phyloP scores from a whole-genome alignment of 2,329 filamentous ascomycete species.

The Arthrinium puccinioides region DNA sequence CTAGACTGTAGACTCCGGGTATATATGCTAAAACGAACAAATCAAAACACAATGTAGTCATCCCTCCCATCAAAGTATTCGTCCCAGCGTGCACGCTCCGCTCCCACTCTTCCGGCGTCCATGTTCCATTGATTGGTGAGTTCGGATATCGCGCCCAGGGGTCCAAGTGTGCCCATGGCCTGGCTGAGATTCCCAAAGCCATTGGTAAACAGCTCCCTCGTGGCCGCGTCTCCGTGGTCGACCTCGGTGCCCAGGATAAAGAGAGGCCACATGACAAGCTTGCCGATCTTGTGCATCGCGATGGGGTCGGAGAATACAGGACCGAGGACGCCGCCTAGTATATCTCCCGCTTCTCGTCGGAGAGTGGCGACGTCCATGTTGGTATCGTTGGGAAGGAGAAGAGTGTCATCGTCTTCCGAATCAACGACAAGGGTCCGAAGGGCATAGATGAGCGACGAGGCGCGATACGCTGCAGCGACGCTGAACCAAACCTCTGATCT shows the following conservation, averaged over 20 bases:
- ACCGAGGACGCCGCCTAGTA: background rate
- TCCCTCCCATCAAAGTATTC: conserved; percentile 6
- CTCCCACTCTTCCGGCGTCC: background rate
- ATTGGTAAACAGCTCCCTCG: conserved; percentile 1
- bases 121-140: conserved; percentile 4
- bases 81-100: conserved; percentile 2
- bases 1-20: too few relatives aligned
- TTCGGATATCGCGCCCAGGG: conserved; percentile 3
- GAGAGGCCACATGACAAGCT: conserved; percentile 7
- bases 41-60: conserved; percentile 7
- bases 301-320: conserved; percentile 5
- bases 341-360: background rate
- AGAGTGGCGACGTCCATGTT: background rate
- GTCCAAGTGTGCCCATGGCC: conserved; percentile 3
- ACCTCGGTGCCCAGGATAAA: conserved; percentile 7
- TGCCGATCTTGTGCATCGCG: conserved; percentile 6
- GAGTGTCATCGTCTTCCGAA: background rate
- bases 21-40: background rate
- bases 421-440: conserved; percentile 6
- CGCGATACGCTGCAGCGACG: conserved; percentile 4
- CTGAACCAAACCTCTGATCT: conserved; percentile 4
- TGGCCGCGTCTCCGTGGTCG: background rate
- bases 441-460: conserved; percentile 4
- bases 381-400: background rate
- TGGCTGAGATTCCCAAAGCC: conserved; percentile 5